A percentile compares a stretch with the other conserved stretches of the same genome.
Evolutionary conservation across 495 filamentous ascomycete species (phyloP).

Genomic region (Rhypophila decipiens): DNA sequence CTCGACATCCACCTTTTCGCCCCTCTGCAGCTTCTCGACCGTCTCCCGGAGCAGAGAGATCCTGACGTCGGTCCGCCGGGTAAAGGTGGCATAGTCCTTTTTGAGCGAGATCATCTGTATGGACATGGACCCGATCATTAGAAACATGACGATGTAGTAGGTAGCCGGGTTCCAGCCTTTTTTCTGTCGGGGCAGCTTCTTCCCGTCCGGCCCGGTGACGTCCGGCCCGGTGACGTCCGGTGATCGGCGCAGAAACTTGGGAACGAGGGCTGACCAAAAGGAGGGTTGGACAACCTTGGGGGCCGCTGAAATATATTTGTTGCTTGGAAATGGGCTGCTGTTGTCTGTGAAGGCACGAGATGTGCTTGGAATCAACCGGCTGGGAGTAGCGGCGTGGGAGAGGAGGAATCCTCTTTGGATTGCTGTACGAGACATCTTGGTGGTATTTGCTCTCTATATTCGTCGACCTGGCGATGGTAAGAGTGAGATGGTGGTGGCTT

Average conservation of each 20-base stretch:
- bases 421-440: slow-evolving; percentile 8
- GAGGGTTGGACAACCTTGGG: slow-evolving; percentile 58
- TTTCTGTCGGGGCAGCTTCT: slow-evolving; percentile 33
- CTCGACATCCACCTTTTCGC: slow-evolving; percentile 89
- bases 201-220: not conserved
- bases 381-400: not conserved
- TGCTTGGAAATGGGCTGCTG: not conserved
- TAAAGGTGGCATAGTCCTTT: slow-evolving; percentile 65
- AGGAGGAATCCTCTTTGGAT: not conserved
- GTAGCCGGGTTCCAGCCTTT: slow-evolving; percentile 91
- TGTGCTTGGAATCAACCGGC: slow-evolving; percentile 3
- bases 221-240: not conserved
- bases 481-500: too few species aligned
- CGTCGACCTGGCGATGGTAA: too few species aligned
- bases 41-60: slow-evolving; percentile 75
- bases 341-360: slow-evolving; percentile 2
- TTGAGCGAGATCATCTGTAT: slow-evolving; percentile 83
- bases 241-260: slow-evolving; percentile 36
- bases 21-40: slow-evolving; percentile 70
- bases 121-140: slow-evolving; percentile 88
- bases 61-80: slow-evolving; percentile 68
- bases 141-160: slow-evolving; percentile 83
- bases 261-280: slow-evolving; percentile 65
- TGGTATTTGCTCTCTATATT: too few species aligned
- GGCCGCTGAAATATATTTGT: slow-evolving; percentile 20